These are phyloP conservation scores for Pseudonitzschia delicatissima DNA, from an alignment of 108 stramenopile species.

Conservation along the genomic window DNA sequence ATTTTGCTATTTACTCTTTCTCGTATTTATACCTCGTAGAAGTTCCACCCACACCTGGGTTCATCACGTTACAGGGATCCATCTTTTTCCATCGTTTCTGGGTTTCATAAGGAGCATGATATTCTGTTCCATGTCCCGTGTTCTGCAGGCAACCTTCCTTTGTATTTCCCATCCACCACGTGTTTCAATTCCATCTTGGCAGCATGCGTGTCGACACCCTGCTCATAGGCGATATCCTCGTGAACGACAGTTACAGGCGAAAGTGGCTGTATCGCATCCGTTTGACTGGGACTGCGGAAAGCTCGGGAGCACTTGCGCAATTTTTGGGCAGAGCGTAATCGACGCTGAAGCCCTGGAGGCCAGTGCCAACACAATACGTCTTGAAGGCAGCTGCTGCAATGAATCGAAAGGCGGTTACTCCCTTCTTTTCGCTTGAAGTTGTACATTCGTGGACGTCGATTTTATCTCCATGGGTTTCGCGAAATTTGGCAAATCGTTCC, in stretches of 20 bases:
- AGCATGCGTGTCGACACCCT: constrained; percentile 65
- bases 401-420: constrained; percentile 77
- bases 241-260: constrained; percentile 87
- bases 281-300: constrained; percentile 52
- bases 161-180: constrained; percentile 47
- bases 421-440: constrained; percentile 28
- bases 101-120: constrained; percentile 63
- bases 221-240: constrained; percentile 75
- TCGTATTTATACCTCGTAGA: constrained; percentile 31
- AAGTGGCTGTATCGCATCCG: constrained; percentile 88
- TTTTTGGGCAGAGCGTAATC: constrained; percentile 82
- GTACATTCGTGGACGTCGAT: constrained; percentile 48
- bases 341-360: constrained; percentile 73
- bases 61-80: constrained; percentile 85
- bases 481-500: constrained; percentile 60
- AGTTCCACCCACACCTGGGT: constrained; percentile 80
- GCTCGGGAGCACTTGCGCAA: constrained; percentile 46
- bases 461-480: constrained; percentile 46
- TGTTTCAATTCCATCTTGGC: constrained; percentile 70
- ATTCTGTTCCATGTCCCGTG: constrained; percentile 89
- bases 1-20: constrained; percentile 2
- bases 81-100: constrained; percentile 77
- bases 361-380: constrained; percentile 74
- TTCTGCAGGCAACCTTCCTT: constrained; percentile 75
- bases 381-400: constrained; percentile 80